A percentile compares a stretch with the other conserved stretches of the same genome.
These are phyloP conservation scores for Calonectria hawksworthii DNA, from an alignment of 2,329 filamentous ascomycete species.

Conservation along the genomic window DNA sequence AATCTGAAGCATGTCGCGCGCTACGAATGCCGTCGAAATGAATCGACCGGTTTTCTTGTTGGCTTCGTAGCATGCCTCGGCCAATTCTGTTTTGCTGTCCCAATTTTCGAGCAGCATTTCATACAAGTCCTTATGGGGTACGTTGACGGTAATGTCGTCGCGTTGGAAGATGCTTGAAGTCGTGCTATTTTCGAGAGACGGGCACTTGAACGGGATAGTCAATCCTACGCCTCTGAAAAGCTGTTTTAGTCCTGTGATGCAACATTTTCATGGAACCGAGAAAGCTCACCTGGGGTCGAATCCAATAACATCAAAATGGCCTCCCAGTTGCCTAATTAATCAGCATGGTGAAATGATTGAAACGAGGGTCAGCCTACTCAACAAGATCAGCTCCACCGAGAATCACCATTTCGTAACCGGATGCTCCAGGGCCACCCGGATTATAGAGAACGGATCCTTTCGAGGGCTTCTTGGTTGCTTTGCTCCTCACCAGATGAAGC, in stretches of 20 bases:
- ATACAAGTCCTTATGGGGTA: background rate
- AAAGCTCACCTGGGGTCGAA: background rate
- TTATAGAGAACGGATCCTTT: background rate
- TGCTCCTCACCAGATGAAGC: background rate
- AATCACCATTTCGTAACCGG: background rate
- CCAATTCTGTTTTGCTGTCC: background rate
- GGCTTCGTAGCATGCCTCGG: background rate
- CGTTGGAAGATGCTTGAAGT: background rate
- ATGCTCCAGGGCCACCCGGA: background rate
- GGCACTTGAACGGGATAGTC: background rate
- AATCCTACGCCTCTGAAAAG: background rate
- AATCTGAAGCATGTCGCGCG: background rate
- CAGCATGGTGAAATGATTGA: background rate
- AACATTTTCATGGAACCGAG: too few species aligned
- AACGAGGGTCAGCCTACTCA: background rate
- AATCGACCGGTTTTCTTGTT: background rate
- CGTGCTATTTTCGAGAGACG: background rate
- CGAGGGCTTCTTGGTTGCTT: background rate
- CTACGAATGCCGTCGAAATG: background rate
- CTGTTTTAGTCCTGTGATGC: background rate
- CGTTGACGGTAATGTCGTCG: background rate
- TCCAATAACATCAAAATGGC: background rate
- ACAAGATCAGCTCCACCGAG: background rate
- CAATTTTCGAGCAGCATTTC: background rate
- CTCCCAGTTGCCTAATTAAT: background rate